Conservation (phyloP, 495 filamentous ascomycete genomes). For the Cercophora scortea region DNA sequence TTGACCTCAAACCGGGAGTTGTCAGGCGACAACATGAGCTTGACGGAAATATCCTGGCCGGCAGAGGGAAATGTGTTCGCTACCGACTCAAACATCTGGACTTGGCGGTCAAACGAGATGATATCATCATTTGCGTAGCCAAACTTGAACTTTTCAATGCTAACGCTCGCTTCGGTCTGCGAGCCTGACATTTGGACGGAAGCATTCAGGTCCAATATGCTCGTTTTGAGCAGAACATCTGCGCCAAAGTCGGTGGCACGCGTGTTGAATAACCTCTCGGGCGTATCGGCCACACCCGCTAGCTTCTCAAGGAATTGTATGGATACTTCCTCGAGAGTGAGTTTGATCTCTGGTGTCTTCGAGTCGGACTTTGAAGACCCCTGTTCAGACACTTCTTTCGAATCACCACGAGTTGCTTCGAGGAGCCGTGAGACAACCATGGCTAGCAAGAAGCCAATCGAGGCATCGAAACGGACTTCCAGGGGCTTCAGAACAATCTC, state of each 20-base stretch:
- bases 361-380: conserved; percentile 15
- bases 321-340: conserved; percentile 48
- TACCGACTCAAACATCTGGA: conserved; percentile 65
- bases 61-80: conserved; percentile 49
- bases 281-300: conserved; percentile 34
- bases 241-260: conserved; percentile 22
- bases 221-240: conserved; percentile 43
- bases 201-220: conserved; percentile 37
- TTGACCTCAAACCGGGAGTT: conserved; percentile 57
- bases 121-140: conserved; percentile 68
- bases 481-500: conserved; percentile 51
- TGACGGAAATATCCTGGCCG: conserved; percentile 59
- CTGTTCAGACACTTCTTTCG: conserved; percentile 12
- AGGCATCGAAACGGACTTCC: conserved; percentile 57
- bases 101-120: conserved; percentile 59
- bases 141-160: conserved; percentile 60
- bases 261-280: conserved; percentile 27
- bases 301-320: conserved; percentile 61
- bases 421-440: conserved; percentile 52
- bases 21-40: conserved; percentile 43
- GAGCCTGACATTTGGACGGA: conserved; percentile 22
- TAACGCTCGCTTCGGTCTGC: conserved; percentile 34
- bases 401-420: conserved; percentile 29
- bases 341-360: conserved; percentile 34
- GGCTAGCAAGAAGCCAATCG: conserved; percentile 56